Percentiles rank a stretch among this genome's conserved stretches.
phyloP scores from a whole-genome alignment of 1,139 yeast genomes.

The Diutina sp. region DNA sequence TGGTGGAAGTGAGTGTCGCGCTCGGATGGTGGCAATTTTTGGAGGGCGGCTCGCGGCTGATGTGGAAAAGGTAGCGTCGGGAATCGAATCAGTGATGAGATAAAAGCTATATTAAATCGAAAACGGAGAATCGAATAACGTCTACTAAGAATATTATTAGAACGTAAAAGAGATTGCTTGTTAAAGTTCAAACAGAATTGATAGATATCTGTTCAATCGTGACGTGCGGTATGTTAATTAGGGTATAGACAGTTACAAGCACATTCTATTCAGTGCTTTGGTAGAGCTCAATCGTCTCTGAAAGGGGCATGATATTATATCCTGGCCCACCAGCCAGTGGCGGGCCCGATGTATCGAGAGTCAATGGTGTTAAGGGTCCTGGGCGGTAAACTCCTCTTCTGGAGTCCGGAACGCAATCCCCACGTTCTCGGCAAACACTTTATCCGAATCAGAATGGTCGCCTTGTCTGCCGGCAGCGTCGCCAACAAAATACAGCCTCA shows the following conservation, averaged over 20 bases:
- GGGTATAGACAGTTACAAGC: not conserved
- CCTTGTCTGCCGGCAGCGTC: conserved; percentile 83
- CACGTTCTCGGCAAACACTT: conserved; percentile 45
- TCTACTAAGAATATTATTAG: too few species aligned
- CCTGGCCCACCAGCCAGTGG: not conserved
- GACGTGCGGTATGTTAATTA: not conserved
- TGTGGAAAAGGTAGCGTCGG: not conserved
- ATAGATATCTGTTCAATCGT: too few species aligned
- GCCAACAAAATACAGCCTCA: conserved; percentile 63
- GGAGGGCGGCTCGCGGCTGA: not conserved
- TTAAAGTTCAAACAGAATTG: too few species aligned
- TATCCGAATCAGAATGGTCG: conserved; percentile 76
- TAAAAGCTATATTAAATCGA: too few species aligned
- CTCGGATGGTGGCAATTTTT: not conserved
- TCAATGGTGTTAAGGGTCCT: not conserved
- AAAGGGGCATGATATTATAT: not conserved
- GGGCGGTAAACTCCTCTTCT: conserved; percentile 33
- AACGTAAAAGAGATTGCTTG: too few species aligned
- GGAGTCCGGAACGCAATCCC: conserved; percentile 52
- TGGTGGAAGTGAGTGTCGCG: not conserved
- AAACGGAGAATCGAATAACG: too few species aligned
- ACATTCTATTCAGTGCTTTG: not conserved
- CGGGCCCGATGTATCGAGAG: not conserved
- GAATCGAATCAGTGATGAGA: not conserved
- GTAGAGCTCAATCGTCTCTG: not conserved